Conservation (phyloP, 2,329 filamentous ascomycete species). For the Juglanconis oblonga region DNA sequence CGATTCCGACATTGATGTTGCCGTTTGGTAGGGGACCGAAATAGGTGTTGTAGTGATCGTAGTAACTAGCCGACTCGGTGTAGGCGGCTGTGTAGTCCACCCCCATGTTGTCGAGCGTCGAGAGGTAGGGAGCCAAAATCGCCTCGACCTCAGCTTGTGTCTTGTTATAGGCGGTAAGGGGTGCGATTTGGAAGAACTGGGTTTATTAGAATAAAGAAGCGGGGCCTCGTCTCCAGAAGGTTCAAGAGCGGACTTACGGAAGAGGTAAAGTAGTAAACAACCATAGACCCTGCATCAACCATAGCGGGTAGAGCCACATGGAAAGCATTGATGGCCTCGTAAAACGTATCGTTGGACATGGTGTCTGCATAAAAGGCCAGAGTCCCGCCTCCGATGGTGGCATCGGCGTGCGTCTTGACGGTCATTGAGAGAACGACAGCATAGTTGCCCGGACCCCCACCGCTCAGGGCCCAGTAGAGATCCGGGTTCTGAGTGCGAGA, state of each 20-base stretch:
- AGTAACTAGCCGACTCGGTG: conserved; percentile 37
- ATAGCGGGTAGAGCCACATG: conserved; percentile 24
- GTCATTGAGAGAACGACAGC: conserved; percentile 30
- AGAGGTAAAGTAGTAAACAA: conserved; percentile 22
- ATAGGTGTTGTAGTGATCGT: conserved; percentile 43
- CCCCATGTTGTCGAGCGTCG: conserved; percentile 34
- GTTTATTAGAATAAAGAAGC: background rate
- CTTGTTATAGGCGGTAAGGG: conserved; percentile 46
- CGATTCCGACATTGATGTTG: conserved; percentile 48
- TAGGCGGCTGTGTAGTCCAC: conserved; percentile 26
- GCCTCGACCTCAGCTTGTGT: conserved; percentile 37
- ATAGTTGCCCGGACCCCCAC: conserved; percentile 37
- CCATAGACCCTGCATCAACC: conserved; percentile 23
- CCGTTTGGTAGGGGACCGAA: conserved; percentile 40
- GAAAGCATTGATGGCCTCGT: conserved; percentile 22
- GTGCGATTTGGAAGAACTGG: conserved; percentile 42
- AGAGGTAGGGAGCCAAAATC: conserved; percentile 45
- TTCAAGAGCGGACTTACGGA: background rate
- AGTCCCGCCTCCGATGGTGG: conserved; percentile 19
- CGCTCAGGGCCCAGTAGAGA: conserved; percentile 48
- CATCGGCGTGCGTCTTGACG: conserved; percentile 21
- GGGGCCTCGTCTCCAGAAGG: background rate
- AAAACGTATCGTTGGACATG: conserved; percentile 21
- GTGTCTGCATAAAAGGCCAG: conserved; percentile 19
- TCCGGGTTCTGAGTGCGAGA: conserved; percentile 39